Evolutionary conservation across 441 rosid genomes (phyloP).

Genomic region (Erodium trifolium): DNA sequence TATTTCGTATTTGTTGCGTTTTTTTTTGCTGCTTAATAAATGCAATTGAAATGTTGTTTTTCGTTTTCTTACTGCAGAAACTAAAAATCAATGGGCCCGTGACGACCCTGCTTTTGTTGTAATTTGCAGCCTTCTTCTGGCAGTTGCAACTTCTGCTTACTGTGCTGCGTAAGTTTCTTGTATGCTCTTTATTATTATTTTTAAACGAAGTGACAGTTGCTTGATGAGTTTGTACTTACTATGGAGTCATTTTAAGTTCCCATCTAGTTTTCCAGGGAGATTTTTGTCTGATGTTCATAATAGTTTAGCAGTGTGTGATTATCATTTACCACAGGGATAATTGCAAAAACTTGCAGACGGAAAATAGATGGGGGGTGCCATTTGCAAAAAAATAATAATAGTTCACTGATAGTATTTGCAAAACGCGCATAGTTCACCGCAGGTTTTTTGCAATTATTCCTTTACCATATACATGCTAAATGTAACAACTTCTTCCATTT

Average conservation of each 20-base stretch:
- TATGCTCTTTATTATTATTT: constrained; percentile 5
- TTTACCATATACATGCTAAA: constrained; percentile 1
- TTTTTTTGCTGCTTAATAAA: constrained; percentile 8
- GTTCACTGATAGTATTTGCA: no score
- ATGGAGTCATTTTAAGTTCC: neutral
- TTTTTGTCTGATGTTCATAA: neutral
- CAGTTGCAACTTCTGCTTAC: constrained; percentile 74
- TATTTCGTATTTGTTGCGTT: neutral
- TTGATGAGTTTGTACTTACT: neutral
- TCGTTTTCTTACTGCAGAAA: constrained; percentile 44
- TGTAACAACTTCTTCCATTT: constrained; percentile 15
- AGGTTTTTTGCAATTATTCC: no score
- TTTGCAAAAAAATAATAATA: no score
- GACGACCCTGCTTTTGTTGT: constrained; percentile 97
- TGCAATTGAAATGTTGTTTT: constrained; percentile 7
- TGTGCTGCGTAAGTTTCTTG: constrained; percentile 78
- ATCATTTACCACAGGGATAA: constrained; percentile 2
- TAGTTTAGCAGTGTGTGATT: neutral
- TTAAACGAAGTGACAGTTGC: neutral
- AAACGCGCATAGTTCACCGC: no score
- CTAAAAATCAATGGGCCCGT: constrained; percentile 99
- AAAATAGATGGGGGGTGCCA: no score
- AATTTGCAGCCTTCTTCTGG: constrained; percentile 82
- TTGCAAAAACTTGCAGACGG: no score
- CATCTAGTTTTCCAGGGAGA: constrained; percentile 1